Conservation (phyloP, 495 filamentous ascomycete species). For the Bombardia bombarda region DNA sequence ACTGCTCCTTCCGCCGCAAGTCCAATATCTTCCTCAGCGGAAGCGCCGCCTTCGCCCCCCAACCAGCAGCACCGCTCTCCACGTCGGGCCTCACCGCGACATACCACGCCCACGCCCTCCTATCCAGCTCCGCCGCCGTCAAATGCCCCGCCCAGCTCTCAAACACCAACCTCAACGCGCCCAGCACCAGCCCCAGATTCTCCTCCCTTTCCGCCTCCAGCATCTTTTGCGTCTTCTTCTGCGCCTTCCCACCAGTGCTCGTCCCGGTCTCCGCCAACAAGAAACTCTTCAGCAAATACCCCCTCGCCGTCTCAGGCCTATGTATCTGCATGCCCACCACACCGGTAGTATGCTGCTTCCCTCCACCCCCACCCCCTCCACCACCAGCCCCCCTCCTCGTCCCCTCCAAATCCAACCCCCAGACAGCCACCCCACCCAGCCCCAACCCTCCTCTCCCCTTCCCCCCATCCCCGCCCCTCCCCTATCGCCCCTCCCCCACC, state of each 20-base stretch:
- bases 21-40: constrained; percentile 57
- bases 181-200: constrained; percentile 58
- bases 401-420: constrained; percentile 72
- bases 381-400: constrained; percentile 30
- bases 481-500: too few species aligned
- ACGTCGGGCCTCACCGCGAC: constrained; percentile 64
- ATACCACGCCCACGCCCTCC: constrained; percentile 76
- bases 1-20: constrained; percentile 34
- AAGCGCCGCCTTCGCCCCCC: constrained; percentile 71
- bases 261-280: constrained; percentile 23
- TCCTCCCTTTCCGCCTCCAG: constrained; percentile 50
- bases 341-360: constrained; percentile 7
- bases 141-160: constrained; percentile 58
- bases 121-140: constrained; percentile 55
- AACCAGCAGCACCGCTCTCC: constrained; percentile 60
- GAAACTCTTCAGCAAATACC: constrained; percentile 56
- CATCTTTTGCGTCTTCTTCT: constrained; percentile 34
- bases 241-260: constrained; percentile 11
- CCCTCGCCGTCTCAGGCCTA: constrained; percentile 52
- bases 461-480: too few species aligned
- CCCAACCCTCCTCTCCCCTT: too few species aligned
- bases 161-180: constrained; percentile 59
- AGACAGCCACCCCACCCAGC: constrained; percentile 50
- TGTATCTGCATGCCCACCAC: constrained; percentile 54
- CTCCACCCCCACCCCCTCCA: constrained; percentile 19